Evolutionary conservation across 2,329 filamentous ascomycete genomes (phyloP), one percentile per base, ranked within the genome.

Genomic region (Lachnellula cervina): DNA sequence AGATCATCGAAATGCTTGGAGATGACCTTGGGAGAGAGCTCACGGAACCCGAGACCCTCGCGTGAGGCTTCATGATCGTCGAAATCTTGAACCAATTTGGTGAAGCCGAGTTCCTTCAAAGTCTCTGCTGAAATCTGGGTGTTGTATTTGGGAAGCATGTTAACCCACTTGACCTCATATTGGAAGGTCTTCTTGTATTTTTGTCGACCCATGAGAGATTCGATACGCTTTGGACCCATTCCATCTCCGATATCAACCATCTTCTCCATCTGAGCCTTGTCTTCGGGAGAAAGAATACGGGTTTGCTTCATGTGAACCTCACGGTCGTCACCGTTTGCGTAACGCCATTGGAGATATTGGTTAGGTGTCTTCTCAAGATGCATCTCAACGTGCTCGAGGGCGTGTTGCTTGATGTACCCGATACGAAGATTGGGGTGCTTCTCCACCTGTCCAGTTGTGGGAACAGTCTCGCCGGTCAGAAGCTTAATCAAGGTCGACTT

Each of bases 121-220:
- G 92, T 99, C 75, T 99, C 94, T 50, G 94, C 89, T 4, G 91
- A 96, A 66, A 99, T 86, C 77, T 91, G 88, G 58, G 83, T 86
- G 81, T 99, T 99, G 81, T 88, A 78, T 80, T 97, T 99, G 58
- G 94, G 94, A 19, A 97, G 80, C 74, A 90, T 83, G 62, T 84
- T 81, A 60, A 87, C 77, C 94, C 94, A 99, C 82, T 97, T 97
- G 45, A 97, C 84, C 78, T 97, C 93, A 70, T 97, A 97, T 79
- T 97, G 92, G 83, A 96, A 97, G 42, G 87, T 89, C 84, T 99
- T 99, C 86, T 99, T 97, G 78, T 84, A 97, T 79, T 99, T 99
- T 72, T 97, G 92, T 66, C 94, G 88, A 79, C 94, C 94, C 65
- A 99, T 95, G 28, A 99, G 80, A 16, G 88, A 79, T 72, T 99